Evolutionary conservation across 2,329 filamentous ascomycete genomes (phyloP).

Genomic region (Aquanectria penicillioides): DNA sequence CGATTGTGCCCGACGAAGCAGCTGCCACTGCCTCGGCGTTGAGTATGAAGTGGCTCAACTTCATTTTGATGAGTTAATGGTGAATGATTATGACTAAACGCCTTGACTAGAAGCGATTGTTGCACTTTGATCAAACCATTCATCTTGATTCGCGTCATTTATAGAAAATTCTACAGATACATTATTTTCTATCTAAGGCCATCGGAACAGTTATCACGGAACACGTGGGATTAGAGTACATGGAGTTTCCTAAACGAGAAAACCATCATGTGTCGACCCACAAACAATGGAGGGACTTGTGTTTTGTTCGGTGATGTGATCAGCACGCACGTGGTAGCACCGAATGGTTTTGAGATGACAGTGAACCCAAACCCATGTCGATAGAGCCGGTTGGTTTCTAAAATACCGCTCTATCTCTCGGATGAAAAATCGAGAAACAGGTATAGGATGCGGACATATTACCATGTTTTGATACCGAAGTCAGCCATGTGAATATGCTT

Average conservation of each 20-base stretch:
- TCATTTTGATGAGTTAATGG: constrained; percentile 27
- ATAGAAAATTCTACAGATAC: too few species aligned
- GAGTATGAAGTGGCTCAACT: constrained; percentile 19
- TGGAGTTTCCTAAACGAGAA: constrained; percentile 10
- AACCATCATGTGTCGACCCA: neutral
- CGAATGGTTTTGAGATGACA: constrained; percentile 10
- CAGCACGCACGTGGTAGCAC: constrained; percentile 22
- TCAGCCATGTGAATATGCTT: constrained; percentile 1
- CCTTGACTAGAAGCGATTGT: neutral
- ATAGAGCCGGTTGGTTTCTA: neutral
- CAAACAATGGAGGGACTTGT: constrained; percentile 1
- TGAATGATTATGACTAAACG: neutral
- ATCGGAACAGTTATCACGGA: neutral
- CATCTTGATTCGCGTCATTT: too few species aligned
- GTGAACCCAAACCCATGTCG: neutral
- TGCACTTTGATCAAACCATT: too few species aligned
- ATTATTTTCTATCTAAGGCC: neutral
- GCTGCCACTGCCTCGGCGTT: constrained; percentile 19
- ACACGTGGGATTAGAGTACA: constrained; percentile 1
- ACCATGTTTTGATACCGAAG: neutral
- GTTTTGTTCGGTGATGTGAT: constrained; percentile 11
- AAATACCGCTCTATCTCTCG: neutral
- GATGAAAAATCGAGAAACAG: neutral
- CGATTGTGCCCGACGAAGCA: constrained; percentile 25
- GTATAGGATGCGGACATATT: neutral